These are phyloP conservation scores for Lentinula guzmanii DNA, from an alignment of 768 basidiomycete species.

Conservation along the genomic window DNA sequence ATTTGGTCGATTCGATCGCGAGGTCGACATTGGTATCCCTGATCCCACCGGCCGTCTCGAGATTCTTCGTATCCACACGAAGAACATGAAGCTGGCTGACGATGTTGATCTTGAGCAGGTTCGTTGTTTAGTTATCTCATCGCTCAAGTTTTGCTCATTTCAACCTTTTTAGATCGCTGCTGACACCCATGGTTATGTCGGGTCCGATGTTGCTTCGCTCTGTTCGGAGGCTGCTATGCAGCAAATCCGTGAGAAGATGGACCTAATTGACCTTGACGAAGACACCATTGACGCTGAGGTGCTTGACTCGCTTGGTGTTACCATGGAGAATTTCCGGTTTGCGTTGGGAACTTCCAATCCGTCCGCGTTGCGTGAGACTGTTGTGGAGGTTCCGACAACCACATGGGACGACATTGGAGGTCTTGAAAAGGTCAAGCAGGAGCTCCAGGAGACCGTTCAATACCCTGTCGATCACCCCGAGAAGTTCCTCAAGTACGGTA, in stretches of 20 bases:
- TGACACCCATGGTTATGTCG: conserved; percentile 99
- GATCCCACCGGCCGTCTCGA: conserved; percentile 99
- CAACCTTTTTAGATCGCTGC: conserved; percentile 73
- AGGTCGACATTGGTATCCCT: conserved; percentile 98
- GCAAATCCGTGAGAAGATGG: conserved; percentile 99
- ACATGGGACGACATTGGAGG: conserved; percentile 99
- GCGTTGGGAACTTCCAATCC: conserved; percentile 97
- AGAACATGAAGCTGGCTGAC: conserved; percentile 98
- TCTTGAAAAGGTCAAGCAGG: conserved; percentile 98
- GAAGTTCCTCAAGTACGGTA: conserved; percentile 99
- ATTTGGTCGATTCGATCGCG: conserved; percentile 98
- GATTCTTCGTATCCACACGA: conserved; percentile 98
- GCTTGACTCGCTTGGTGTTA: conserved; percentile 96
- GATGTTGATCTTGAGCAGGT: conserved; percentile 98
- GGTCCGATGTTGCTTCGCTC: conserved; percentile 94
- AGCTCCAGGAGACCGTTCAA: conserved; percentile 98
- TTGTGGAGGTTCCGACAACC: conserved; percentile 97
- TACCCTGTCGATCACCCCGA: conserved; percentile 99
- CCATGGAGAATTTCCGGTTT: conserved; percentile 99
- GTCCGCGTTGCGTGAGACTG: conserved; percentile 97
- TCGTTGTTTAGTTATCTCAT: conserved; percentile 7
- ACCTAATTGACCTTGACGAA: conserved; percentile 90
- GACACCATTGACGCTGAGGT: conserved; percentile 99
- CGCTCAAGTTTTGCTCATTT: conserved; percentile 7
- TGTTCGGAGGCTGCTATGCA: conserved; percentile 99